Percentiles rank a stretch among this genome's conserved stretches.
These are phyloP conservation scores for Wickerhamomyces xylosicus DNA, from an alignment of 805 yeast species.

Conservation along the genomic window DNA sequence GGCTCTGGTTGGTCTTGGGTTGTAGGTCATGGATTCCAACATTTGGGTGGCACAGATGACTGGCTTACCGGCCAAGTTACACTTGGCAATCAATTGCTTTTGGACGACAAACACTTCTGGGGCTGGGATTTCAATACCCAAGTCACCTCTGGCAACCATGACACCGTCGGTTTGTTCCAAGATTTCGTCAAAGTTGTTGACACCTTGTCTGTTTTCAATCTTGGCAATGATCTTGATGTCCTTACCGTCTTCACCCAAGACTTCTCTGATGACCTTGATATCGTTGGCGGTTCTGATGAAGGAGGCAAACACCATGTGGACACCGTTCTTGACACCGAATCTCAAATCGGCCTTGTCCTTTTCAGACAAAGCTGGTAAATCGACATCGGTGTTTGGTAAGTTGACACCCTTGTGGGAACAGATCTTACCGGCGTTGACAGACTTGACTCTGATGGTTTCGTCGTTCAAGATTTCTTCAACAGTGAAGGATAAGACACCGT, in stretches of 20 bases:
- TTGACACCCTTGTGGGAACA: conserved; percentile 98
- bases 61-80: conserved; percentile 99
- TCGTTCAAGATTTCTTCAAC: conserved; percentile 78
- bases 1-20: conserved; percentile 99
- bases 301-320: conserved; percentile 97
- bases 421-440: conserved; percentile 92
- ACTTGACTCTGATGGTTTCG: conserved; percentile 72
- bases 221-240: conserved; percentile 93
- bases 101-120: conserved; percentile 97
- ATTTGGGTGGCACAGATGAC: conserved; percentile 99
- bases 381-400: conserved; percentile 98
- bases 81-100: conserved; percentile 97
- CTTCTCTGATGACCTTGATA: conserved; percentile 82
- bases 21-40: conserved; percentile 99
- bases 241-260: conserved; percentile 94
- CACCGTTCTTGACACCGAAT: conserved; percentile 96
- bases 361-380: conserved; percentile 94
- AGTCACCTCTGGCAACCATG: conserved; percentile 99
- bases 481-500: conserved; percentile 94
- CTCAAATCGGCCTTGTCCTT: conserved; percentile 88
- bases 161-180: conserved; percentile 95
- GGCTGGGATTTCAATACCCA: conserved; percentile 99
- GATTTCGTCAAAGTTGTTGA: conserved; percentile 97
- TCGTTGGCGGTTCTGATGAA: conserved; percentile 94
- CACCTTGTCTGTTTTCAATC: conserved; percentile 99